Evolutionary conservation across 345 rosid genomes (phyloP).

Genomic region (Hirschfeldia incana): DNA sequence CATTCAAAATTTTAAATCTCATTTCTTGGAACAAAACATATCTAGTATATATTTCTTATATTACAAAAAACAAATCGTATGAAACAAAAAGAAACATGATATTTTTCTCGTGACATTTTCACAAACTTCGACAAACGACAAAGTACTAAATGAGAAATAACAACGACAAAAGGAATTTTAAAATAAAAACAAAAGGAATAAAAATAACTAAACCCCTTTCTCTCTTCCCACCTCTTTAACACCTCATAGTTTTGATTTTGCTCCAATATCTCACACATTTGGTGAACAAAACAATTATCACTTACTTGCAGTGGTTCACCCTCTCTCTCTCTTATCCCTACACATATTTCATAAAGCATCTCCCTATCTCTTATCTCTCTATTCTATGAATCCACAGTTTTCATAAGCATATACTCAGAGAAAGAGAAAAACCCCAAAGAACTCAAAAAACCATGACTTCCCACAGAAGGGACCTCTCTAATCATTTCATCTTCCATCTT

Average conservation of each 20-base stretch:
- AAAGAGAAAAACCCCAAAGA: background rate
- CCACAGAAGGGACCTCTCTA: conserved; percentile 29
- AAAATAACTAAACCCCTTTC: conserved; percentile 19
- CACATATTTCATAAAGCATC: conserved; percentile 17
- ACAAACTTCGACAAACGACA: conserved; percentile 15
- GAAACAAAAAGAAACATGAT: background rate
- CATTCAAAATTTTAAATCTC: background rate
- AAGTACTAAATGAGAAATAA: conserved; percentile 21
- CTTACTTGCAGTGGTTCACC: conserved; percentile 59
- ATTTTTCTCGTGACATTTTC: conserved; percentile 10
- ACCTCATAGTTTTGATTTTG: conserved; percentile 30
- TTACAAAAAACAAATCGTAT: background rate
- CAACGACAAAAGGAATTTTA: conserved; percentile 21
- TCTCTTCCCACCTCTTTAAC: conserved; percentile 10
- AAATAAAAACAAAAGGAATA: conserved; percentile 1
- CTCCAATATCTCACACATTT: conserved; percentile 43
- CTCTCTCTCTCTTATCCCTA: conserved; percentile 33
- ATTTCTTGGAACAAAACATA: background rate
- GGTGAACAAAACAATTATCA: conserved; percentile 61
- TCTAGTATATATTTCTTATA: background rate
- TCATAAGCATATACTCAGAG: conserved; percentile 20
- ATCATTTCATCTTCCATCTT: conserved; percentile 26
- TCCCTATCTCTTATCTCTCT: conserved; percentile 18
- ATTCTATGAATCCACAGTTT: conserved; percentile 40
- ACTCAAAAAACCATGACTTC: conserved; percentile 36